Evolutionary conservation across 1,284 basidiomycete species (phyloP).

Genomic region (Sanghuangporus baumii): DNA sequence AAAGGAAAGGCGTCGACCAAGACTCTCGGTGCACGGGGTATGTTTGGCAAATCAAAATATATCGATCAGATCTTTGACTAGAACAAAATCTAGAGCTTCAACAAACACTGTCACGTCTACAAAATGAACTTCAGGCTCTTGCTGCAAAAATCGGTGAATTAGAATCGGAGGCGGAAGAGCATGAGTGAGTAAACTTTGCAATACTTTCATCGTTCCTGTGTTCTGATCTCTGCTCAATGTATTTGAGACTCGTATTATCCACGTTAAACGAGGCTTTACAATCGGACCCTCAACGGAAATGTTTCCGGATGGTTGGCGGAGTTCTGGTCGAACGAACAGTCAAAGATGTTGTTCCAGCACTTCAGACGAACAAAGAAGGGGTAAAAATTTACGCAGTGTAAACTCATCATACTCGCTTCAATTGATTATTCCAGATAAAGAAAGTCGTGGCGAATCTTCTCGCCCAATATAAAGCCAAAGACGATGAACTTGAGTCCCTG

Average conservation of each 20-base stretch:
- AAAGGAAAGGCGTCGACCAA: conserved; percentile 42
- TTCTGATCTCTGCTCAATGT: background rate
- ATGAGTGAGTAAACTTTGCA: conserved; percentile 46
- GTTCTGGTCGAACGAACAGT: conserved; percentile 96
- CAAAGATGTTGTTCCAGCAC: conserved; percentile 87
- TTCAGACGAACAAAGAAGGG: conserved; percentile 82
- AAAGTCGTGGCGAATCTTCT: conserved; percentile 72
- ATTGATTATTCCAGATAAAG: conserved; percentile 52
- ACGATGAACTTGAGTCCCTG: conserved; percentile 79
- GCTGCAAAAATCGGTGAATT: conserved; percentile 92
- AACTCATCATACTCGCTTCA: background rate
- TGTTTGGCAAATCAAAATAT: conserved; percentile 21
- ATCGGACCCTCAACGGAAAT: conserved; percentile 85
- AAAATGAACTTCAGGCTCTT: conserved; percentile 80
- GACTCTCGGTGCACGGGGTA: conserved; percentile 65
- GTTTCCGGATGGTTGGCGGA: conserved; percentile 95
- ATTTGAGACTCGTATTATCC: conserved; percentile 75
- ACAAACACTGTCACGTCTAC: conserved; percentile 67
- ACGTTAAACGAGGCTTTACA: conserved; percentile 78
- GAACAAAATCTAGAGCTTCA: conserved; percentile 66
- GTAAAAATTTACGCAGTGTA: conserved; percentile 38
- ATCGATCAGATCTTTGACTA: conserved; percentile 14
- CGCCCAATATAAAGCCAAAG: conserved; percentile 84
- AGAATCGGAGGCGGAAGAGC: conserved; percentile 90
- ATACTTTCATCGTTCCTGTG: background rate